Base-by-base conservation (phyloP, 129 eudicot genomes). In the Lactuca sativa region DNA sequence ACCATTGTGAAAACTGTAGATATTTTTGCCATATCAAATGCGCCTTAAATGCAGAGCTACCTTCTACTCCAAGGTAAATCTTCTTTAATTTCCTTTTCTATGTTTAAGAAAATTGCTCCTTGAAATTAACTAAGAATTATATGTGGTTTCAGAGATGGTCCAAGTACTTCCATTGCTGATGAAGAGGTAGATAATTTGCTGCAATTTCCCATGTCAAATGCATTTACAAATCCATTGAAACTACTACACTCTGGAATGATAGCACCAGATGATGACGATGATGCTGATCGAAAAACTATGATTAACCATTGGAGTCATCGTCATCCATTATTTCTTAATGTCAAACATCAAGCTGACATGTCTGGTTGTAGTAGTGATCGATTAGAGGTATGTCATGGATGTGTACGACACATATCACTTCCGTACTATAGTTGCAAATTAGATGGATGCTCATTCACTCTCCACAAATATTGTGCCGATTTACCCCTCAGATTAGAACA, bases 221-320 rank as follows among this genome's bases (percentile, higher is more conserved):
- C 73, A 56, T 69, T 69, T 38, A 55, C 5, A 7, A 38, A 69
- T 69, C 64, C 73, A 18, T 6, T 69, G 15, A 56, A 69, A 38
- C 9, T 18, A 0, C 14, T 56, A 5, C 18, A 56, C 54, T 68
- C 10, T 17, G 51, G 11, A 37, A 34, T 7, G n/a, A 6, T 11
- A 5, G 1, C 13, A 10, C 37, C 11, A 17, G 17, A 5, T 38
- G 64, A 56, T 7, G 70, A 6, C 6, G 30, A 25, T 25, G 30
- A 25, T 25, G 21, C 21, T 21, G 21, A 21, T 21, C 21, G 21
- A 25, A 6, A 12, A 56, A 12, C 11, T 9, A 34, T 9, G 34
- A 55, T 69, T 18, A 55, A 14, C 13, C 73, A 69, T 56, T 55
- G 73, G 36, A 69, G 73, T 69, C 73, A 69, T 37, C 2, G 21